phyloP scores from a whole-genome alignment of 179 eudicot species.

The Carnegiea gigantea region DNA sequence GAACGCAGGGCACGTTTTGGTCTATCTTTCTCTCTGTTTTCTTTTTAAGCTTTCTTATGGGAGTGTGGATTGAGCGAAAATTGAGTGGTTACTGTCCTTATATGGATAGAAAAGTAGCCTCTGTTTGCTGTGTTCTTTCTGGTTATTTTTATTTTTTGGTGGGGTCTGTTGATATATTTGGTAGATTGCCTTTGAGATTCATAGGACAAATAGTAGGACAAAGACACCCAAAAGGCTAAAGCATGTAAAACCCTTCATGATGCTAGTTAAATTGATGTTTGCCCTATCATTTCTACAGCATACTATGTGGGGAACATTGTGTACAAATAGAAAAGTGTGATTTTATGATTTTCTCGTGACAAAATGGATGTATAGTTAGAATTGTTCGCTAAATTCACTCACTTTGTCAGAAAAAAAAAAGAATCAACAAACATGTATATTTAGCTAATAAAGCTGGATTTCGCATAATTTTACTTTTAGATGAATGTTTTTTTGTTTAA shows the following conservation, averaged over 20 bases:
- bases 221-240: constrained; percentile 32
- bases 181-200: constrained; percentile 43
- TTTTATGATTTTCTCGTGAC: no score
- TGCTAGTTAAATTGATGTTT: constrained; percentile 20
- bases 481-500: no score
- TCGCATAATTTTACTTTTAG: no score
- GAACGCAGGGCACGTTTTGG: constrained; percentile 17
- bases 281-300: constrained; percentile 16
- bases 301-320: not conserved
- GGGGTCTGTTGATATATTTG: constrained; percentile 28
- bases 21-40: constrained; percentile 16
- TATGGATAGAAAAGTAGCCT: constrained; percentile 22
- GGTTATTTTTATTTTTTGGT: not conserved
- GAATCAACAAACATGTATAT: no score
- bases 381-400: no score
- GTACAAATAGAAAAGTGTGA: not conserved
- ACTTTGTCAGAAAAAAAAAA: no score
- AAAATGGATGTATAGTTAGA: no score
- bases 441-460: no score
- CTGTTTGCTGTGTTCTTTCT: constrained; percentile 18
- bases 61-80: constrained; percentile 24
- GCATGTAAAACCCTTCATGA: constrained; percentile 35
- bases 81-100: constrained; percentile 30
- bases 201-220: constrained; percentile 40
- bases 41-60: constrained; percentile 22